Base-by-base conservation (phyloP, 2,329 filamentous ascomycete species). In the Alternaria consortialis region DNA sequence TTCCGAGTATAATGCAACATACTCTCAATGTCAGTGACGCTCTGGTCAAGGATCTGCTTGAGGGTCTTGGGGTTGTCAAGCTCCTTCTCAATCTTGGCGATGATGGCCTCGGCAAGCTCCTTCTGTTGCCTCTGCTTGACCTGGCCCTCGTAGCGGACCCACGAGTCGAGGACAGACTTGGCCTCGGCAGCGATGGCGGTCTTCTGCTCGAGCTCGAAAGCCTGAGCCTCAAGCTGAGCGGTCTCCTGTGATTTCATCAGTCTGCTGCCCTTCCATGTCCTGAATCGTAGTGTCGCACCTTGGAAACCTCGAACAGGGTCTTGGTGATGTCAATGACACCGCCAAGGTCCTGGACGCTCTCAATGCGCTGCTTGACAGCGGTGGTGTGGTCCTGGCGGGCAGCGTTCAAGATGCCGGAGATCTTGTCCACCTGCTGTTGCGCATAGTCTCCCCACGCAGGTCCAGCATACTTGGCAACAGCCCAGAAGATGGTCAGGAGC, bases 111-210 rank as follows among this genome's bases (percentile, higher is more conserved):
- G 68, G 95, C 93, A 70, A 99, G 89, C 87, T 99, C 95, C 83
- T 87, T 90, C 88, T 99, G 95, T 87, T 99, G 93, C 81, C 95
- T 91, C 86, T 94, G 91, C 91, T 98, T 99, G 79, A 99, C 94
- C 87, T 98, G 95, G 75, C 91, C 86, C 86, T 99, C 95, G 83
- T 99, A 99, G 80, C 95, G 91, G 69, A 98, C 94, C 96, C 95
- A 99, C 60, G 93, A 97, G 82, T 99, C 95, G 69, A 99, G 90
- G 62, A 98, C 95, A 64, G 87, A 78, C 90, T 97, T 99, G 78
- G 94, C 94, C 87, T 99, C 95, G 68, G 88, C 85, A 61, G 93
- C 93, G 70, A 99, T 86, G 74, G 93, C 91, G 64, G 94, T 97
- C 85, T 90, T 90, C 85, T 99, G 95, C 88, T 98, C 93, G 72